phyloP scores from a whole-genome alignment of 2,329 filamentous ascomycete species.

The Ambrosiella xylebori region DNA sequence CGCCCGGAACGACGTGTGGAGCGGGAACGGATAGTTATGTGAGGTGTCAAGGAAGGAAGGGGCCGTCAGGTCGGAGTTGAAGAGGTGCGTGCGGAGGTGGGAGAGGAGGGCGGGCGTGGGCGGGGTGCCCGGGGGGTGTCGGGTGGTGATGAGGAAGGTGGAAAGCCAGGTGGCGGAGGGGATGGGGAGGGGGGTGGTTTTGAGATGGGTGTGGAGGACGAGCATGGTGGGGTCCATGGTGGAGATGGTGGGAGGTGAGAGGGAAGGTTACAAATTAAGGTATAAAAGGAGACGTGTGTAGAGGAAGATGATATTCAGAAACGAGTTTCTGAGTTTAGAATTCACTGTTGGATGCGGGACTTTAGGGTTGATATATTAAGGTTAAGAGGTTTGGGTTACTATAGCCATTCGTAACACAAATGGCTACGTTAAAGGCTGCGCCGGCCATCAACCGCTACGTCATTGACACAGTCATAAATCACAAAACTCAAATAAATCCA shows the following conservation, averaged over 20 bases:
- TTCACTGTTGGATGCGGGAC: neutral
- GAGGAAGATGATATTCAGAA: neutral
- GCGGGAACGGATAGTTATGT: constrained; percentile 30
- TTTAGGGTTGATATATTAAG: constrained; percentile 1
- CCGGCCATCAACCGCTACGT: too few species aligned
- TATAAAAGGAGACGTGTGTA: neutral
- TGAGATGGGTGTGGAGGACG: constrained; percentile 35
- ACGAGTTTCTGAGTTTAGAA: neutral
- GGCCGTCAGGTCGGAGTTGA: constrained; percentile 58
- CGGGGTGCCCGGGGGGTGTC: constrained; percentile 38
- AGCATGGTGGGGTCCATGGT: constrained; percentile 20
- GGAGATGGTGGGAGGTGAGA: neutral
- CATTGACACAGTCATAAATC: too few species aligned
- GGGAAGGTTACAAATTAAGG: neutral
- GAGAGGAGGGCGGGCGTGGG: constrained; percentile 57
- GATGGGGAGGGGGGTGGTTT: constrained; percentile 35
- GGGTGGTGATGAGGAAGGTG: constrained; percentile 33
- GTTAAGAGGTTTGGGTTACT: neutral
- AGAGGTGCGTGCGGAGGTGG: constrained; percentile 63
- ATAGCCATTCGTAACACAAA: neutral
- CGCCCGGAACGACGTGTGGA: constrained; percentile 32
- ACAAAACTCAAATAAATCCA: too few species aligned
- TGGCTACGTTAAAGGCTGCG: neutral
- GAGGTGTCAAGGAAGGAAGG: constrained; percentile 32
- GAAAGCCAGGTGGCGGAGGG: constrained; percentile 43